Evolutionary conservation across 2,329 filamentous ascomycete genomes (phyloP).

Genomic region (Pyrenophora graminea): DNA sequence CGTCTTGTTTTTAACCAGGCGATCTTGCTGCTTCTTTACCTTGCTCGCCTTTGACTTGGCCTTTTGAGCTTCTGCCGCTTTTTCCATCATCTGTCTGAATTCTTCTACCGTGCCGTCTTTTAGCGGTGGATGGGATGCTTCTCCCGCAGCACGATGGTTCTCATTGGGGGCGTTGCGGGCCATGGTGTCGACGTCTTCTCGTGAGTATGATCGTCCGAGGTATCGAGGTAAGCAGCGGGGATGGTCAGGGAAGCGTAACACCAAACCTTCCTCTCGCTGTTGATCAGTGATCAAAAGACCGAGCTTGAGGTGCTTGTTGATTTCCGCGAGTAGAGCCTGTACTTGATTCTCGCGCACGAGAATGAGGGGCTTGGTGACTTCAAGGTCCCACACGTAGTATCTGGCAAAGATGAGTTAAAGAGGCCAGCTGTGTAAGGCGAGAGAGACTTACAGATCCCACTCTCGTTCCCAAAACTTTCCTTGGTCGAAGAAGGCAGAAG

Average conservation of each 20-base stretch:
- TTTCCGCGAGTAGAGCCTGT: slow-evolving; percentile 63
- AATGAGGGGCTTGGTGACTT: slow-evolving; percentile 59
- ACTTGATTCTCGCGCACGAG: slow-evolving; percentile 72
- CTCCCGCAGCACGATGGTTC: slow-evolving; percentile 19
- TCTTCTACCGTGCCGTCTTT: slow-evolving; percentile 48
- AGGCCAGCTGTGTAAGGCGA: slow-evolving; percentile 24
- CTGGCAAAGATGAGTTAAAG: slow-evolving; percentile 47
- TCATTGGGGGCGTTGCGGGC: slow-evolving; percentile 22
- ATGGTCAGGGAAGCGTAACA: slow-evolving; percentile 64
- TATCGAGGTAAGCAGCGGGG: slow-evolving; percentile 69
- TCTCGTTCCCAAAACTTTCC: slow-evolving; percentile 62
- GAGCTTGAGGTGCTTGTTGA: slow-evolving; percentile 63
- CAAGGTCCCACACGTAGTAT: slow-evolving; percentile 65
- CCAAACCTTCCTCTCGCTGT: slow-evolving; percentile 59
- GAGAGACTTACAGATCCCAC: slow-evolving; percentile 76
- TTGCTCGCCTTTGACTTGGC: slow-evolving; percentile 54
- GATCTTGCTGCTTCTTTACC: slow-evolving; percentile 56
- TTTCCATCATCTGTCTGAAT: slow-evolving; percentile 61
- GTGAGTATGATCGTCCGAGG: slow-evolving; percentile 61
- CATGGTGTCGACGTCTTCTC: slow-evolving; percentile 51
- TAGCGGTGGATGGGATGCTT: slow-evolving; percentile 28
- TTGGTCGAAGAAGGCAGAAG: slow-evolving; percentile 60
- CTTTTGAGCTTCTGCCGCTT: slow-evolving; percentile 56
- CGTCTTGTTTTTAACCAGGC: slow-evolving; percentile 55
- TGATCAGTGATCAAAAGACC: slow-evolving; percentile 63